Evolutionary conservation across 305 asterid genomes (phyloP), one percentile per base, ranked within the genome.

Genomic region (Lippia alba): DNA sequence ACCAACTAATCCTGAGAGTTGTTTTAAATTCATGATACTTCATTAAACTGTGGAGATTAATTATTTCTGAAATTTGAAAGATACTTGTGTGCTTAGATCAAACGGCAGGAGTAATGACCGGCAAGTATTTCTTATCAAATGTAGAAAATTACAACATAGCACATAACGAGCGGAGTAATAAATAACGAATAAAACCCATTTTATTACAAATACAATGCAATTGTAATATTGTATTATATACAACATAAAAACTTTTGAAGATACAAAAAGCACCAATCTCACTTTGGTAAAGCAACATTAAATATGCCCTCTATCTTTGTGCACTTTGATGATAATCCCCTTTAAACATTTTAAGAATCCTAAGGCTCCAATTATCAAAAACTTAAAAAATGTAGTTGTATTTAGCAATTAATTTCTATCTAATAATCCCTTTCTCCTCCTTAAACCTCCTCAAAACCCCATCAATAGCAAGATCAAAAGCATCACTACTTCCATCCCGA

Each of bases 401-500:
- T n/a, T 15, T 48, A 48, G 4, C 1, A 15, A 0, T 50, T 50
- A 24, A 36, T 14, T 4, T 36, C 67, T 5, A 36, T 36, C 9
- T 36, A 5, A 8, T 36, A 1, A 62, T 19, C 20, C 40, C 70
- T n/a, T 76, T 78, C 55, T 79, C 83, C 33, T 76, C 78, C 74
- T 73, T 83, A 18, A 81, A 65, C 69, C 82, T 87, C 50, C 66
- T 82, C 82, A 85, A 63, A 4, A 81, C 79, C 17, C 81, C 87
- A 36, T 87, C 89, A 12, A 87, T 69, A 8, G 86, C 87, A 69
- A 87, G 67, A 33, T 87, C 89, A 66, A 87, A 85, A 2, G 91
- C 91, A 79, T 88, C 88, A 11, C 57, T 69, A 1, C 71, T 55
- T 12, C 9, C 41, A 36, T 8, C 9, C 2, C 36, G 51, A 67